Evolutionary conservation across 2,329 filamentous ascomycete species (phyloP).

Genomic region (Microdochium bolleyi): DNA sequence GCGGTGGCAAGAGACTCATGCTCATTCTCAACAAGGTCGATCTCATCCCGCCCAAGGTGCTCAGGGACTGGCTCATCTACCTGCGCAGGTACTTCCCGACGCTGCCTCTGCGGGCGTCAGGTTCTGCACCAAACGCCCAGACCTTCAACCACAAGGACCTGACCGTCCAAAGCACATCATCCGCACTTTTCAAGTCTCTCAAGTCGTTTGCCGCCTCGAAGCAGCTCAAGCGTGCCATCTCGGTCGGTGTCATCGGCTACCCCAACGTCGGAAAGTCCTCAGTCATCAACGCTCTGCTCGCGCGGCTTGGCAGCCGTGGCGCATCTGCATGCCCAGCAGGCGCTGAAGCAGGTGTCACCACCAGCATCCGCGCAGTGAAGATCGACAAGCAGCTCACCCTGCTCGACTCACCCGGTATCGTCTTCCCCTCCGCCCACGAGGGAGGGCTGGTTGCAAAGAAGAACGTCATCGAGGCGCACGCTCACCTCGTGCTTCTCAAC

Average conservation of each 20-base stretch:
- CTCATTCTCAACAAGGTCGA: slow-evolving; percentile 95
- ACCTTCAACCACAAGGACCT: slow-evolving; percentile 89
- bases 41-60: slow-evolving; percentile 71
- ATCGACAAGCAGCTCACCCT: slow-evolving; percentile 90
- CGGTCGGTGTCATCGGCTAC: slow-evolving; percentile 90
- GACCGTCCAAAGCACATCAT: slow-evolving; percentile 77
- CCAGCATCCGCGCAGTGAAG: slow-evolving; percentile 81
- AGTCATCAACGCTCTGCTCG: slow-evolving; percentile 86
- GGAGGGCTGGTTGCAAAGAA: slow-evolving; percentile 26
- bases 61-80: slow-evolving; percentile 78
- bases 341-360: slow-evolving; percentile 88
- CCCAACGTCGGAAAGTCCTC: slow-evolving; percentile 96
- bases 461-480: slow-evolving; percentile 64
- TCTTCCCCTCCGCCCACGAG: slow-evolving; percentile 64
- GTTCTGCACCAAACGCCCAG: slow-evolving; percentile 74
- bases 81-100: slow-evolving; percentile 88
- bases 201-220: slow-evolving; percentile 81
- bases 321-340: slow-evolving; percentile 74
- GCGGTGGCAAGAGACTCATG: slow-evolving; percentile 78
- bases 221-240: slow-evolving; percentile 81
- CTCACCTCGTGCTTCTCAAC: slow-evolving; percentile 80
- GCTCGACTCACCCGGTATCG: slow-evolving; percentile 89
- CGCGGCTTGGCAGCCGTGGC: slow-evolving; percentile 61
- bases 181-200: slow-evolving; percentile 78
- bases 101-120: slow-evolving; percentile 77